These are phyloP conservation scores for Phytophthora uliginosa DNA, from an alignment of 352 stramenopile genomes.

Conservation along the genomic window DNA sequence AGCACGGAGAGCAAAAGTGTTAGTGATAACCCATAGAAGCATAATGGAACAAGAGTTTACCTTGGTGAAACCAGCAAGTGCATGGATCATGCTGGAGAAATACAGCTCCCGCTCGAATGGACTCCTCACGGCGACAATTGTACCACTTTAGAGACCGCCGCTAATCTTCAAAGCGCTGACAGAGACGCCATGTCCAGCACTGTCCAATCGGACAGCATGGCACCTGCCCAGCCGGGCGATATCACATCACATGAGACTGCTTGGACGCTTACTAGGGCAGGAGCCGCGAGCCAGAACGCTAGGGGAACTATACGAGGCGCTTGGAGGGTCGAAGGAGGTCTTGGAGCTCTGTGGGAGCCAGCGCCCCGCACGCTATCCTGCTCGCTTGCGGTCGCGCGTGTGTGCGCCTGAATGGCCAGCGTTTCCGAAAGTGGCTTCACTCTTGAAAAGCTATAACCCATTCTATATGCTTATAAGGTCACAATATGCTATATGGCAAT, in stretches of 20 bases:
- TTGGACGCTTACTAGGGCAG: neutral
- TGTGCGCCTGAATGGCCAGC: neutral
- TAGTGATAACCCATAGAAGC: neutral
- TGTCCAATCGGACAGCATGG: neutral
- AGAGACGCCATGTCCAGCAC: neutral
- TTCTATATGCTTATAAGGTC: neutral
- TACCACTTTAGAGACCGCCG: too few species aligned
- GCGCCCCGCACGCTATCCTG: neutral
- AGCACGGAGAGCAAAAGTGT: neutral
- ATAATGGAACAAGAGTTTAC: neutral
- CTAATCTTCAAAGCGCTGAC: too few species aligned
- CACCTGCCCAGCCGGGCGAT: neutral
- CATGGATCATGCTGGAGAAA: too few species aligned
- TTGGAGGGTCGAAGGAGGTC: neutral
- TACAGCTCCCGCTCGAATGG: too few species aligned
- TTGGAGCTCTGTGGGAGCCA: neutral
- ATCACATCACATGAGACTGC: neutral
- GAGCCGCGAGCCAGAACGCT: neutral
- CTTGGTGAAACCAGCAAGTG: neutral
- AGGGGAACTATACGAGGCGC: neutral
- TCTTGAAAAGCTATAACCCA: neutral
- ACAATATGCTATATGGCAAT: neutral
- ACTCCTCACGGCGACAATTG: too few species aligned
- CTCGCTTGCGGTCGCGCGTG: neutral
- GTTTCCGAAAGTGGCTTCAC: neutral